phyloP scores from a whole-genome alignment of 768 basidiomycete species.

The Neoboletus brunneissimus region DNA sequence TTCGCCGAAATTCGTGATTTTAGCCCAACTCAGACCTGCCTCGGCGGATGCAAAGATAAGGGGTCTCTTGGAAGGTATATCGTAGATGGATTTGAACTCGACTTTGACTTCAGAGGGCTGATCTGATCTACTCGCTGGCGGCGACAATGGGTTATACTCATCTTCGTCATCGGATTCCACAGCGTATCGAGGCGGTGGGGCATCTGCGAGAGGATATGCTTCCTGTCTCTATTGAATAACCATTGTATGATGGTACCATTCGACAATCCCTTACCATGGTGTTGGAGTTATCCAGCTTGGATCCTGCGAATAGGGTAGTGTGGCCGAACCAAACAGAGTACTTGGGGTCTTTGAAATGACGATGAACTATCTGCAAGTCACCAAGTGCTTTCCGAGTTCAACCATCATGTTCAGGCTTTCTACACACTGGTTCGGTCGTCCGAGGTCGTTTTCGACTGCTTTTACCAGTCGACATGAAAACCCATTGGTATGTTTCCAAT shows the following conservation, averaged over 20 bases:
- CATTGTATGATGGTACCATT: background rate
- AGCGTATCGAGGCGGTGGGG: slow-evolving; percentile 55
- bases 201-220: slow-evolving; percentile 54
- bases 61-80: slow-evolving; percentile 20
- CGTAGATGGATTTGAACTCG: slow-evolving; percentile 38
- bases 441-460: slow-evolving; percentile 19
- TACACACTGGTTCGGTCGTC: background rate
- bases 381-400: background rate
- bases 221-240: slow-evolving; percentile 36
- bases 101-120: slow-evolving; percentile 26
- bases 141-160: slow-evolving; percentile 46
- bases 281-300: background rate
- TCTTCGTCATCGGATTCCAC: slow-evolving; percentile 72
- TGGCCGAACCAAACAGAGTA: background rate
- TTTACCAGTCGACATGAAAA: slow-evolving; percentile 44
- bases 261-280: slow-evolving; percentile 13
- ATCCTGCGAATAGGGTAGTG: background rate
- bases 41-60: slow-evolving; percentile 49
- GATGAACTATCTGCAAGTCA: background rate
- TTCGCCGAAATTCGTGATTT: slow-evolving; percentile 50
- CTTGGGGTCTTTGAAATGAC: background rate
- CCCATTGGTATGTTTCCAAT: slow-evolving; percentile 44
- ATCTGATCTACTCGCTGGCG: slow-evolving; percentile 6
- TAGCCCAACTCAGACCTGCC: slow-evolving; percentile 49
- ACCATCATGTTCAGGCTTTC: slow-evolving; percentile 10